Evolutionary conservation across 805 yeast genomes (phyloP), one percentile per base, ranked within the genome.

Genomic region (Metschnikowia drakensbergensis): DNA sequence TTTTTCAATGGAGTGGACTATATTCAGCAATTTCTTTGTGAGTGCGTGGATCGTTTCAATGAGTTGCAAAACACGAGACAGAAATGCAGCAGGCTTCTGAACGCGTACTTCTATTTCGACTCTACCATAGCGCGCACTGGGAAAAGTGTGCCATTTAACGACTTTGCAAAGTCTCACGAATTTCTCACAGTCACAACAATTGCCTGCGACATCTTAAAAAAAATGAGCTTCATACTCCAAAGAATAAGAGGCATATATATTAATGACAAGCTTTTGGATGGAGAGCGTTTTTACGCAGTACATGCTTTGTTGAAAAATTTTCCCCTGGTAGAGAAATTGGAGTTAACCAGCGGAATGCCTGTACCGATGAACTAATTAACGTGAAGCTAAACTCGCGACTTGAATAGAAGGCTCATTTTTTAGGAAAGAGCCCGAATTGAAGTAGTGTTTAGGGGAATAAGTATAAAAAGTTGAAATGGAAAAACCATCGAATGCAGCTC

Each of bases 101-200:
- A 65, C 47, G 63, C 64, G 6, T 65, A 64, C 49, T 68, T 67
- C 45, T 68, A 69, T 50, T 66, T 67, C 42, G 72, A 68, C 52
- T 58, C 67, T 3, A 49, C 67, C 6, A 56, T 67, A 6, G 41
- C 58, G 3, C 38, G 40, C 33, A 35, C 38, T 13, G 37, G 37
- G 29, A 23, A 40, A 38, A 28, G 30, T 50, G 9, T 33, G 22
- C 45, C n/a, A 13, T 25, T 27, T 30, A 35, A 36, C 30, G 35
- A 29, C 34, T 44, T 44, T n/a, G 37, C 33, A 10, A 42, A 37
- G 17, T 37, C 48, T 29, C 54, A 58, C 39, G 58, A 61, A 34
- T 68, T 69, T 53, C 61, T 63, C 45, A 58, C 61, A 38, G 49
- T 68, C 22, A 60, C 65, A 3, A 52, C 65, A 7, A 62, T 69